phyloP scores from a whole-genome alignment of 768 basidiomycete genomes.

The Chlorophyllum brunneum region DNA sequence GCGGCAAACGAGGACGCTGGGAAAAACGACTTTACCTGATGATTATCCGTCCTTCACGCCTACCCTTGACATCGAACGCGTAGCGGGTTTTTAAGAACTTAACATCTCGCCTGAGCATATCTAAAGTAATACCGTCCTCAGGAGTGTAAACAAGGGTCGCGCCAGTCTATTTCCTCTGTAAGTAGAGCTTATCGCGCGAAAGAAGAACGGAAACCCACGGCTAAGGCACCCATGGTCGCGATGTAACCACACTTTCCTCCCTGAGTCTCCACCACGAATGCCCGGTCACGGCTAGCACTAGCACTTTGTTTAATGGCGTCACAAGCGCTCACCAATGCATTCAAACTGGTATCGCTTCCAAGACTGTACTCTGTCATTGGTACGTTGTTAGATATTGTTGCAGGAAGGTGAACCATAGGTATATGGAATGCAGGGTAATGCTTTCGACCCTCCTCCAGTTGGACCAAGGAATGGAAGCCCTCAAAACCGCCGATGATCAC shows the following conservation, averaged over 20 bases:
- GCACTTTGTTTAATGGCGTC: conserved; percentile 99
- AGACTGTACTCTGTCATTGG: conserved; percentile 95
- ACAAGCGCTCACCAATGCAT: conserved; percentile 95
- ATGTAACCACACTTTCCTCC: conserved; percentile 97
- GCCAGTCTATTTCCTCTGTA: conserved; percentile 57
- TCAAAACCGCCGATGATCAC: conserved; percentile 97
- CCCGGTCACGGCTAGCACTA: conserved; percentile 90
- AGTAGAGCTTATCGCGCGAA: conserved; percentile 1
- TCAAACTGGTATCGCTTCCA: conserved; percentile 96
- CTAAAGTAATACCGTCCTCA: conserved; percentile 83
- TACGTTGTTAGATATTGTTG: conserved; percentile 97
- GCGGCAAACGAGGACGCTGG: background rate
- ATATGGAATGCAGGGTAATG: conserved; percentile 91
- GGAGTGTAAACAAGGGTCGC: conserved; percentile 94
- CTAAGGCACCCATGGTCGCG: conserved; percentile 92
- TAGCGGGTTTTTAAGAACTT: conserved; percentile 86
- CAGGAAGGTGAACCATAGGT: conserved; percentile 94
- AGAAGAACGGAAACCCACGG: conserved; percentile 50
- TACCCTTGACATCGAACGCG: conserved; percentile 80
- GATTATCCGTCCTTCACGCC: conserved; percentile 89
- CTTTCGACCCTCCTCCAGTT: conserved; percentile 76
- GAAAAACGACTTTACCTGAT: conserved; percentile 64
- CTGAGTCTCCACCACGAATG: conserved; percentile 98
- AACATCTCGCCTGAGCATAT: conserved; percentile 79
- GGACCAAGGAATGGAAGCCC: conserved; percentile 76